Base-by-base conservation (phyloP, 1,284 basidiomycete genomes). In the Austroboletus rostrupii region DNA sequence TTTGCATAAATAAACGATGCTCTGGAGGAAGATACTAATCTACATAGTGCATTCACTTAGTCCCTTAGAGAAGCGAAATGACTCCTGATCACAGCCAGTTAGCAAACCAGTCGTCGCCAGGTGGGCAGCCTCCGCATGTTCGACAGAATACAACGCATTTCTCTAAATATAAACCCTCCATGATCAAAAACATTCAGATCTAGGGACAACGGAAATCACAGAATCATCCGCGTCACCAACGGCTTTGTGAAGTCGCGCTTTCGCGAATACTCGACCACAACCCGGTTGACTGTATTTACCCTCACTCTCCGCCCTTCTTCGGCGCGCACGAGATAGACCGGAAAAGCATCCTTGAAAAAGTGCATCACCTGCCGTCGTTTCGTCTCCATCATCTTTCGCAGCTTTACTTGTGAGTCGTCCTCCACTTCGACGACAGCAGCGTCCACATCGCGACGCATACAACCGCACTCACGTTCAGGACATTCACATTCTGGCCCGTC, bases 281-380 rank as follows among this genome's bases (percentile, higher is more conserved):
- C 60, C 36, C 59, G 41, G 4, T 43, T 33, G 9, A 33, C 49
- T 29, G 62, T 59, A 35, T 23, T 44, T 36, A 63, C 36, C 52
- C 59, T 61, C 2, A 59, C 36, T n/a, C 58, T 37, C 9, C 37
- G 55, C 2, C 45, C 44, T 5, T 51, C 56, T 38, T 41, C 36
- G 31, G 48, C 52, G 12, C 32, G 60, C 3, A 65, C 28, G 42
- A 61, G 28, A 21, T 49, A 65, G 33, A 50, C 53, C 17, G 60
- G 60, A 21, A 61, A 65, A 0, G 26, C 21, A 3, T 17, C 20
- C 11, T 45, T 20, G 32, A 61, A 61, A 29, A 61, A 61, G 29
- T 1, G 19, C 40, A 59, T 19, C 32, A 61, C 62, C 11, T 53
- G 45, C 4, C 39, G 56, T 19, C 55, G 59, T 42, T 61, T 64